phyloP scores from a whole-genome alignment of 176 grass and related monocot species.

The Triticum dicoccoides region DNA sequence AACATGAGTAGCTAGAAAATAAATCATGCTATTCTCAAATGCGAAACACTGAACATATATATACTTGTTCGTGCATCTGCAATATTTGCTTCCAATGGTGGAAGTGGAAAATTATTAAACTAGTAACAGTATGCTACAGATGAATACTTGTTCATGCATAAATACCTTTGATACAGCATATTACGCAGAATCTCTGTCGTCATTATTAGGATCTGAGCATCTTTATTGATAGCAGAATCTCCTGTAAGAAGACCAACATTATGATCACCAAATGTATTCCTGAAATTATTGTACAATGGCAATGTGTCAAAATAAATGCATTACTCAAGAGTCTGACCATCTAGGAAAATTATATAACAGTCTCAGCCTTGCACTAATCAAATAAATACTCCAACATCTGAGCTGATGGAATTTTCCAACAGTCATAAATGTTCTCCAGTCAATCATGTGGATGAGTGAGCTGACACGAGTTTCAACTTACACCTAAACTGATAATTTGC shows the following conservation, averaged over 20 bases:
- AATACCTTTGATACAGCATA: constrained; percentile 97
- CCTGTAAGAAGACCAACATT: constrained; percentile 97
- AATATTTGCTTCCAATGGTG: constrained; percentile 11
- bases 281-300: constrained; percentile 51
- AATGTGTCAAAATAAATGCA: constrained; percentile 32
- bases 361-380: not conserved
- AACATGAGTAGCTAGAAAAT: constrained; percentile 15
- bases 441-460: constrained; percentile 5
- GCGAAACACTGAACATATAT: not conserved
- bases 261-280: constrained; percentile 79
- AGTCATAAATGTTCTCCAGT: constrained; percentile 13
- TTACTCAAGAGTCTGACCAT: constrained; percentile 3
- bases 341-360: constrained; percentile 1
- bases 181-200: constrained; percentile 99
- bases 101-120: constrained; percentile 13
- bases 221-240: constrained; percentile 95
- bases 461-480: not conserved
- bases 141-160: constrained; percentile 21
- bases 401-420: constrained; percentile 9
- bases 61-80: not conserved
- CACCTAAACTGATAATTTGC: constrained; percentile 2
- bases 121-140: not conserved
- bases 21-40: constrained; percentile 9
- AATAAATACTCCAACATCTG: not conserved
- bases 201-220: constrained; percentile 96